Conservation (phyloP, 2,329 filamentous ascomycete genomes). For the Dactylellina haptotyla region DNA sequence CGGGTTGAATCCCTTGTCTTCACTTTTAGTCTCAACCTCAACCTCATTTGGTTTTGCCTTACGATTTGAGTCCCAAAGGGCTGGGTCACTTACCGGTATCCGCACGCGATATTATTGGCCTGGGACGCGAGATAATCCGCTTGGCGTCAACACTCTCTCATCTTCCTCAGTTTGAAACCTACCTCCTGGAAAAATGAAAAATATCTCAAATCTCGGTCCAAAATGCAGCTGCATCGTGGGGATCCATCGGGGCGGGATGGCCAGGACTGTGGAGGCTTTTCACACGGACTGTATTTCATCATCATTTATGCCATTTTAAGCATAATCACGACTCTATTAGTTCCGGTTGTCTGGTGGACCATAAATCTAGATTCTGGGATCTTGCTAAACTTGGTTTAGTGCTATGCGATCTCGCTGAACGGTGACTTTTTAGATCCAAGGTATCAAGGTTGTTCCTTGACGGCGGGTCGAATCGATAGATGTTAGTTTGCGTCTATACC, state of each 20-base stretch:
- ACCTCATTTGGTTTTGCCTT: conserved; percentile 14
- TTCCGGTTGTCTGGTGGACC: conserved; percentile 15
- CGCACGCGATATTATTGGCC: conserved; percentile 49
- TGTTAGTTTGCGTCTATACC: conserved; percentile 3
- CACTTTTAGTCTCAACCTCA: not conserved
- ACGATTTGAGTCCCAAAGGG: conserved; percentile 21
- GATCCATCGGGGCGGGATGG: conserved; percentile 29
- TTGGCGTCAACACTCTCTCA: conserved; percentile 48
- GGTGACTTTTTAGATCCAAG: conserved; percentile 32
- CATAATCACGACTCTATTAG: not conserved
- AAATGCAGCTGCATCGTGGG: conserved; percentile 35
- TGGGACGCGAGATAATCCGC: conserved; percentile 26
- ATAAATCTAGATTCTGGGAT: conserved; percentile 35
- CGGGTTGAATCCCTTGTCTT: not conserved
- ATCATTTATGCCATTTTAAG: conserved; percentile 27
- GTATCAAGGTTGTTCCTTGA: conserved; percentile 38
- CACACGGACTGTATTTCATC: conserved; percentile 22
- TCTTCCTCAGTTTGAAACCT: conserved; percentile 43
- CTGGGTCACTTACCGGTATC: conserved; percentile 48
- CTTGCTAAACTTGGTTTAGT: conserved; percentile 10
- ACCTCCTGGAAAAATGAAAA: conserved; percentile 21
- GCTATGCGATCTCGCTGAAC: conserved; percentile 6
- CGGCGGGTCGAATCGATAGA: conserved; percentile 4
- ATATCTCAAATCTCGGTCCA: conserved; percentile 49
- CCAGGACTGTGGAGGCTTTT: conserved; percentile 4